Evolutionary conservation across 2,329 filamentous ascomycete species (phyloP).

Genomic region (Stagonosporopsis chrysanthemi): DNA sequence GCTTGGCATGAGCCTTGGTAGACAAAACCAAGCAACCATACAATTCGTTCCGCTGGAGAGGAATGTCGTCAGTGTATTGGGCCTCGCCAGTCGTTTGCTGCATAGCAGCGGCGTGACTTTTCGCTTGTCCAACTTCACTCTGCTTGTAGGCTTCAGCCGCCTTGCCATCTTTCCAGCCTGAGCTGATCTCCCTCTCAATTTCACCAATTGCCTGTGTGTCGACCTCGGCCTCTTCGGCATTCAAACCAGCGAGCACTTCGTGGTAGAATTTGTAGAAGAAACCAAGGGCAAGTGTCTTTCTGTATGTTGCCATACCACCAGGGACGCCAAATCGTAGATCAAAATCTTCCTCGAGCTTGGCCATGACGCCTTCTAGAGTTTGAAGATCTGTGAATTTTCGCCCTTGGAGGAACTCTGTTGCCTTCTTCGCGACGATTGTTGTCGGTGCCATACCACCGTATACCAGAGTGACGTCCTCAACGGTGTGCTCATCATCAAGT

Average conservation of each 20-base stretch:
- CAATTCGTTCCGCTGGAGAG: slow-evolving; percentile 83
- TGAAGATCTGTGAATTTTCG: slow-evolving; percentile 81
- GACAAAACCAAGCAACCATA: slow-evolving; percentile 89
- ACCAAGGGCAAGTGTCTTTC: slow-evolving; percentile 86
- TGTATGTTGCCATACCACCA: slow-evolving; percentile 96
- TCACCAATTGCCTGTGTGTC: slow-evolving; percentile 82
- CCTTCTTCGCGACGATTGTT: slow-evolving; percentile 84
- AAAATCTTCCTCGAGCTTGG: slow-evolving; percentile 87
- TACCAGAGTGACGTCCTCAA: slow-evolving; percentile 79
- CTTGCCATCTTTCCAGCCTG: slow-evolving; percentile 77
- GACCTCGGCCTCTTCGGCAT: slow-evolving; percentile 59
- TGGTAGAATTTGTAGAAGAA: slow-evolving; percentile 99
- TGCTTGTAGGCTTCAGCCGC: slow-evolving; percentile 80
- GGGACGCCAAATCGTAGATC: slow-evolving; percentile 88
- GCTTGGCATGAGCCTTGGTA: slow-evolving; percentile 85
- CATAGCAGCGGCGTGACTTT: slow-evolving; percentile 85
- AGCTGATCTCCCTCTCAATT: slow-evolving; percentile 84
- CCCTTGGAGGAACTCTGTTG: slow-evolving; percentile 76
- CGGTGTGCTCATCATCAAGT: slow-evolving; percentile 71
- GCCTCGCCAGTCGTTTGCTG: slow-evolving; percentile 95
- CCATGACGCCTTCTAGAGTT: slow-evolving; percentile 90
- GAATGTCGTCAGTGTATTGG: slow-evolving; percentile 96
- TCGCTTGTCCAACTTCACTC: slow-evolving; percentile 83
- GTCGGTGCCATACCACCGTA: slow-evolving; percentile 96
- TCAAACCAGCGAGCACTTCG: slow-evolving; percentile 74